phyloP scores from a whole-genome alignment of 2,329 filamentous ascomycete genomes.

The Calonectria hawksworthii region DNA sequence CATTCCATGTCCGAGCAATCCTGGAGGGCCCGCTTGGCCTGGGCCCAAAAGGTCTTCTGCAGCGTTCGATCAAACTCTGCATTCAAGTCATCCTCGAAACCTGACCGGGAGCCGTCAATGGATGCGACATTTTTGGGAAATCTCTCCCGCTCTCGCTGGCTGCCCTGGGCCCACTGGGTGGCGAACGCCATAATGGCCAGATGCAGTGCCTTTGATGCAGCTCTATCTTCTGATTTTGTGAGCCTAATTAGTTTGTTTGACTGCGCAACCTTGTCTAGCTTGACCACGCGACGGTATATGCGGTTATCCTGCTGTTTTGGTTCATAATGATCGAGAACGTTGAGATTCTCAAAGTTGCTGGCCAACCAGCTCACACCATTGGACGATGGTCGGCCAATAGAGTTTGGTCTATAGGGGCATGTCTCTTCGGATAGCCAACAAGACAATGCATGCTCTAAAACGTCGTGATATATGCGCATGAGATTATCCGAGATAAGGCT shows the following conservation, averaged over 20 bases:
- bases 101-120: conserved; percentile 41
- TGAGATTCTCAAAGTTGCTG: conserved; percentile 43
- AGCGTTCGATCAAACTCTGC: conserved; percentile 56
- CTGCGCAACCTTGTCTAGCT: conserved; percentile 61
- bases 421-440: conserved; percentile 69
- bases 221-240: conserved; percentile 57
- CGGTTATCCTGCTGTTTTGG: conserved; percentile 54
- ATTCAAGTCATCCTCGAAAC: conserved; percentile 42
- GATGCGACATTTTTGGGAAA: conserved; percentile 41
- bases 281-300: conserved; percentile 63
- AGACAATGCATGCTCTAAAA: conserved; percentile 65
- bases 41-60: conserved; percentile 55
- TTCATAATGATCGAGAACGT: conserved; percentile 40
- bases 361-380: conserved; percentile 47
- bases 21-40: conserved; percentile 53
- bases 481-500: conserved; percentile 45
- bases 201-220: conserved; percentile 61
- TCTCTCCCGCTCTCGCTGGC: conserved; percentile 44
- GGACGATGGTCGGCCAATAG: conserved; percentile 36
- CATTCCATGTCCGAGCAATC: conserved; percentile 55
- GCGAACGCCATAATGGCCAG: conserved; percentile 66
- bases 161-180: conserved; percentile 59
- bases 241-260: conserved; percentile 56
- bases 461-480: conserved; percentile 65
- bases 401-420: conserved; percentile 60